phyloP scores from a whole-genome alignment of 805 yeast genomes.

The Kodamaea nitidulidarum region DNA sequence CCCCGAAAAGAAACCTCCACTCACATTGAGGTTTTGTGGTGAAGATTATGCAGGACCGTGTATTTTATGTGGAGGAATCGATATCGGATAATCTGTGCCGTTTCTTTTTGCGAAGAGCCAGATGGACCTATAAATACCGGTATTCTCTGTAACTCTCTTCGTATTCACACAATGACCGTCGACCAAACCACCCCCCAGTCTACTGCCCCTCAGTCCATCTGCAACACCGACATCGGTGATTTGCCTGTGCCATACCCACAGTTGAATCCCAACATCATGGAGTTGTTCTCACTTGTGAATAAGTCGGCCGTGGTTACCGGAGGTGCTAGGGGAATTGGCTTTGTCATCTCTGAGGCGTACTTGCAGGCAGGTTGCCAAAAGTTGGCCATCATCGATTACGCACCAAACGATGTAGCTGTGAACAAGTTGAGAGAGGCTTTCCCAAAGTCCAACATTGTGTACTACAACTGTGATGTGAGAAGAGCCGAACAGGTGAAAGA shows the following conservation, averaged over 20 bases:
- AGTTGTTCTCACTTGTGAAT: slow-evolving; percentile 27
- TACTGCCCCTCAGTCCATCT: slow-evolving; percentile 17
- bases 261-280: slow-evolving; percentile 24
- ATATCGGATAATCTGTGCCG: slow-evolving; percentile 9
- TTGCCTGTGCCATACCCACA: slow-evolving; percentile 36
- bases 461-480: slow-evolving; percentile 38
- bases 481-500: slow-evolving; percentile 33
- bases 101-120: slow-evolving; percentile 9
- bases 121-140: slow-evolving; percentile 4
- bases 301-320: slow-evolving; percentile 37
- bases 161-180: slow-evolving; percentile 20
- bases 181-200: slow-evolving; percentile 14
- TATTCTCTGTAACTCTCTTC: not conserved
- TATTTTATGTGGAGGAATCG: too few relatives aligned
- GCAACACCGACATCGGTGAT: slow-evolving; percentile 35
- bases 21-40: not conserved
- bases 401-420: slow-evolving; percentile 26
- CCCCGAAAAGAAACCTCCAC: not conserved
- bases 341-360: slow-evolving; percentile 32
- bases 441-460: slow-evolving; percentile 31
- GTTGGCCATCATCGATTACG: slow-evolving; percentile 41
- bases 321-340: slow-evolving; percentile 38
- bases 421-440: slow-evolving; percentile 22
- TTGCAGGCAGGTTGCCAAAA: slow-evolving; percentile 33
- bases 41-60: not conserved